Base-by-base conservation (phyloP, 2,329 filamentous ascomycete genomes). In the Beauveria caledonica region DNA sequence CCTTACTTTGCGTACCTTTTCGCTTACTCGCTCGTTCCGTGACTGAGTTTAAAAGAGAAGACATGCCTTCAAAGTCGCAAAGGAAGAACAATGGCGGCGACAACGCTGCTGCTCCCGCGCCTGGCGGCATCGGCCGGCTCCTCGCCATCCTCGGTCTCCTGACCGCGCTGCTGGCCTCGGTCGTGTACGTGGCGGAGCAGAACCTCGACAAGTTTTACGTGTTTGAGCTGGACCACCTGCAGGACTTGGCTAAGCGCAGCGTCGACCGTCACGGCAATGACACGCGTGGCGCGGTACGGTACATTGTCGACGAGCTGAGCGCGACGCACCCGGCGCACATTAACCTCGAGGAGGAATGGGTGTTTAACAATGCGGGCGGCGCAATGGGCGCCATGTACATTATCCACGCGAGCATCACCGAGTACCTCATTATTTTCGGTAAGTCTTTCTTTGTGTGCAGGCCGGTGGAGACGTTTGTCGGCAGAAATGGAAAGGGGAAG, bases 361-460 rank as follows among this genome's bases (percentile, higher is more conserved):
- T 95, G 50, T 93, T 96, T 69, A 96, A 95, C 80, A 95, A 95
- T 70, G 90, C 90, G 56, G 91, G 91, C 57, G 91, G 91, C 64
- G 90, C 90, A 57, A 96, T 95, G 91, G 91, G 91, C 60, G 89
- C 83, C 69, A 94, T 95, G 91, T 92, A 90, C 73, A 86, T 95
- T 65, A 87, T 95, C 68, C 91, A 95, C 71, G 89, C 90, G 62
- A 92, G 88, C 88, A 73, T 96, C 63, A 95, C 91, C 21, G 92
- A 96, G 74, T 95, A 95, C 76, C 79, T 95, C 66, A 94, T 95
- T 73, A 86, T 95, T 76, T 95, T 94, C 72, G 90, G 77, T 78
- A 66, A 60, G 69, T 63, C 25, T 23, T n/a, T 23, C 13, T 5
- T 27, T 25, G 23, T 19, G 8, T 27, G 50, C 33, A 3, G 2